Evolutionary conservation across 163 green algal genomes (phyloP).

Genomic region (Chlamydomonas reinhardtii): DNA sequence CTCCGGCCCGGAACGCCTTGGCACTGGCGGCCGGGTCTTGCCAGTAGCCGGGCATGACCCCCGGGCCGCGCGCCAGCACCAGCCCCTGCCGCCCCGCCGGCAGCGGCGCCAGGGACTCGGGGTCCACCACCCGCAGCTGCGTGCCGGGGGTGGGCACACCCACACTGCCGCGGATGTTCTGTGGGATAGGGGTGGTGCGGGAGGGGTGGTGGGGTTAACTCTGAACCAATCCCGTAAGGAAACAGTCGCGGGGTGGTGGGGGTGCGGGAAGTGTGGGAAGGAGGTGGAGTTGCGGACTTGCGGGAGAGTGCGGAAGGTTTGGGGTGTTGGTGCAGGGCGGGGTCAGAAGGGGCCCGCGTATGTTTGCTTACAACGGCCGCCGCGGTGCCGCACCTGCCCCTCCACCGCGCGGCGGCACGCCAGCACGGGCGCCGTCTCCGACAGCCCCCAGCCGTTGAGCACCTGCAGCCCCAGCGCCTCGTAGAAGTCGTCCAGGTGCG

Average conservation of each 20-base stretch:
- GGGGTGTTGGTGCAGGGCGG: no score
- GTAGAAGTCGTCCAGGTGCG: slow-evolving; percentile 93
- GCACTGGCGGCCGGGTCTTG: slow-evolving; percentile 72
- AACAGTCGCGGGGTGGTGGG: background rate
- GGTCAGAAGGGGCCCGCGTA: no score
- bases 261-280: no score
- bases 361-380: no score
- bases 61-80: slow-evolving; percentile 80
- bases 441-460: slow-evolving; percentile 94
- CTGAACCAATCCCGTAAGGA: no score
- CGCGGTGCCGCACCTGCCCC: slow-evolving; percentile 34
- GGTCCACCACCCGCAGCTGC: slow-evolving; percentile 88
- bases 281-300: no score
- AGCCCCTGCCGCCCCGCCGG: slow-evolving; percentile 79
- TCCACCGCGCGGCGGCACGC: slow-evolving; percentile 69
- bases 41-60: slow-evolving; percentile 86
- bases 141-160: slow-evolving; percentile 86
- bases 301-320: no score
- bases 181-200: background rate
- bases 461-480: slow-evolving; percentile 85
- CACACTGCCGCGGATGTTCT: slow-evolving; percentile 86
- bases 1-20: slow-evolving; percentile 70
- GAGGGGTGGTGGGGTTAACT: background rate
- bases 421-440: slow-evolving; percentile 93
- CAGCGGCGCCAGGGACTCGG: slow-evolving; percentile 73